Conservation (phyloP, 164 flowering plant species). For the Chloranthus sessilifolius region DNA sequence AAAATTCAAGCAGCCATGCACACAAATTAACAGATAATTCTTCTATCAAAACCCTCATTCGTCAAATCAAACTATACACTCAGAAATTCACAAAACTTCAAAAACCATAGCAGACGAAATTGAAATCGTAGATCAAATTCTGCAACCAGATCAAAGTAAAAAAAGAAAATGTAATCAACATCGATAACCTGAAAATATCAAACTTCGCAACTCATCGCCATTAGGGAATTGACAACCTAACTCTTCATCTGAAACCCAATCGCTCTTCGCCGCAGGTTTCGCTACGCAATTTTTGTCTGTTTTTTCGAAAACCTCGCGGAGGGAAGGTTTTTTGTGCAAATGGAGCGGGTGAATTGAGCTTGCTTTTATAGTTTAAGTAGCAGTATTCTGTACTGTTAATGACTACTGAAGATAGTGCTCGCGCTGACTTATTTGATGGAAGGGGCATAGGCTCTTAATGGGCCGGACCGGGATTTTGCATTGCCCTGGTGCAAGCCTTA, state of each 20-base stretch:
- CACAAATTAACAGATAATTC: not conserved
- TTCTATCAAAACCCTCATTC: not conserved
- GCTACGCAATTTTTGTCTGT: not conserved
- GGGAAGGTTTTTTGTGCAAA: no score
- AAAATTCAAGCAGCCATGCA: not conserved
- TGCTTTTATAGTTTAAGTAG: not conserved
- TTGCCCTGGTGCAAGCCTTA: not conserved
- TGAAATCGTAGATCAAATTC: not conserved
- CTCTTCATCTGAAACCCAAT: no score
- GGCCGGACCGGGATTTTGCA: not conserved
- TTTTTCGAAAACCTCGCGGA: slow-evolving; percentile 2
- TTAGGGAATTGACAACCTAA: no score
- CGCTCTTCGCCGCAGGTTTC: not conserved
- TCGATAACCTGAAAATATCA: not conserved
- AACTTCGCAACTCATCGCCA: no score
- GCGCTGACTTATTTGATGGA: not conserved
- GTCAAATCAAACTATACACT: not conserved
- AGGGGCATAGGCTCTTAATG: not conserved
- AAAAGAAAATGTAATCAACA: not conserved
- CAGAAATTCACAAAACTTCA: not conserved
- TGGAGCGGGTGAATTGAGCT: not conserved
- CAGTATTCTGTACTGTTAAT: no score
- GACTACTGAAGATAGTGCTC: no score
- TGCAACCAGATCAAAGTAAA: not conserved
- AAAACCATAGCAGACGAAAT: not conserved